These are phyloP conservation scores for Coemansia sp. DNA, from an alignment of 192 early-diverging fungal species.

Conservation along the genomic window DNA sequence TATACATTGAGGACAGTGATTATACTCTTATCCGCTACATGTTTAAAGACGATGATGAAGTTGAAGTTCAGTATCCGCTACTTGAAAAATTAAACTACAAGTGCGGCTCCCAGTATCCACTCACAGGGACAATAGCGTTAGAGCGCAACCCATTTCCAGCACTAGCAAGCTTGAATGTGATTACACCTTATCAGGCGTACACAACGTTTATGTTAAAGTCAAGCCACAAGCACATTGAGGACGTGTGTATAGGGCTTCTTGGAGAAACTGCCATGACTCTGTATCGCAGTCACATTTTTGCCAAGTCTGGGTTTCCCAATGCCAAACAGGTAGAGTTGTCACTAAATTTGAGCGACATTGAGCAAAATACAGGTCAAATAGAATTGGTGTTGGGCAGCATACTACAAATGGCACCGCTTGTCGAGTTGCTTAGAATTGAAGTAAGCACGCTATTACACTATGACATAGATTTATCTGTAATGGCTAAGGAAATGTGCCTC, in stretches of 20 bases:
- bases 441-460: not conserved
- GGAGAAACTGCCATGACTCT: not conserved
- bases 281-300: not conserved
- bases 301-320: not conserved
- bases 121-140: not conserved
- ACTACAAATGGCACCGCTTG: not conserved
- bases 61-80: not conserved
- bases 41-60: not conserved
- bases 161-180: not conserved
- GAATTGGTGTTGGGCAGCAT: not conserved
- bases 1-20: not conserved
- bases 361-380: not conserved
- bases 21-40: not conserved
- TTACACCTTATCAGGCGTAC: not conserved
- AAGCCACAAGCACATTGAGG: not conserved
- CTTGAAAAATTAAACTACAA: not conserved
- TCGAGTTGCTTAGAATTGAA: not conserved
- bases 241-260: not conserved
- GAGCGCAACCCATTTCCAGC: not conserved
- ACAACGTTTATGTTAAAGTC: not conserved
- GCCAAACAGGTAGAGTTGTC: not conserved
- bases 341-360: not conserved
- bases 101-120: not conserved
- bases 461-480: not conserved
- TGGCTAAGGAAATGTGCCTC: not conserved